Evolutionary conservation across 2,329 filamentous ascomycete species (phyloP), one percentile per base, ranked within the genome.

Genomic region (Cladophialophora bantiana): DNA sequence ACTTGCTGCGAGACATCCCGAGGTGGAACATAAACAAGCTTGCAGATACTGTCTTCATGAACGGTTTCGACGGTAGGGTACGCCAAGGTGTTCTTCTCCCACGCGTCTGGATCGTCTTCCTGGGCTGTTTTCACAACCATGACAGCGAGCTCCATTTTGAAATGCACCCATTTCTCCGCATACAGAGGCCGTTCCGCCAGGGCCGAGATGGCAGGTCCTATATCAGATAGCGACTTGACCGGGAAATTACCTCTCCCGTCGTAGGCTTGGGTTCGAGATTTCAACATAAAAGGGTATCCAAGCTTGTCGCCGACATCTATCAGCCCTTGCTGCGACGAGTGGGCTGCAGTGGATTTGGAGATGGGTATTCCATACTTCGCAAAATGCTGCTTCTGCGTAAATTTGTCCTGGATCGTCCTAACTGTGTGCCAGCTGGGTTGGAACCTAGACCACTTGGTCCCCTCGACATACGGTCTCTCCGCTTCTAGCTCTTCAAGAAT

Each of bases 41-140:
- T 95, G 86, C 95, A 98, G 73, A 99, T 93, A 75, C 89, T 95
- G 78, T 98, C 92, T 79, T 97, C 92, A 74, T 99, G 95, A 35
- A 98, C 86, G 0, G 94, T 98, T 82, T 99, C 95, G 1, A 97
- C 94, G 0, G 90, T 90, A 0, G 95, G 94, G 76, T 95, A 98
- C 4, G 94, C 88, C 36, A 93, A 82, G 3, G 76, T 77, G 35
- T 65, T 65, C 59, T 70, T 57, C 62, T 75, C 63, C 77, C 76
- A 75, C 13, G 77, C 77, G 66, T 80, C 84, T 7, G 84, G 85
- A 2, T 82, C 77, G 45, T 87, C 73, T 45, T 69, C 70, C 57
- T 96, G 89, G 75, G 94, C 91, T 0, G 92, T 96, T 75, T 96
- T 91, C 65, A 98, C 88, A 7, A 97, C 94, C 89, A 98, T 97